These are phyloP conservation scores for Aegle marmelos DNA, from an alignment of 345 rosid species.

Conservation along the genomic window DNA sequence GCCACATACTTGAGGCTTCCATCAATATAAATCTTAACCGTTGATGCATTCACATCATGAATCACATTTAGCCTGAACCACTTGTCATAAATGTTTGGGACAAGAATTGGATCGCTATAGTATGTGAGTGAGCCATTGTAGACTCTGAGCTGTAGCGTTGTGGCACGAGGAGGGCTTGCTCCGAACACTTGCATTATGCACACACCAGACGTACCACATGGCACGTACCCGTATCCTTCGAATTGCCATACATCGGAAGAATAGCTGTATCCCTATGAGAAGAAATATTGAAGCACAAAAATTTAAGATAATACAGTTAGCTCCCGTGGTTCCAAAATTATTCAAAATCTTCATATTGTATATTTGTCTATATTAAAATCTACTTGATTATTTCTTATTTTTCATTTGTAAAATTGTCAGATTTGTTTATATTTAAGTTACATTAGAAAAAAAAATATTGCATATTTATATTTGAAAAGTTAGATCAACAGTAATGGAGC, in stretches of 20 bases:
- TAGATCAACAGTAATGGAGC: too few relatives aligned
- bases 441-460: too few relatives aligned
- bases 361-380: too few relatives aligned
- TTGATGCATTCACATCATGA: slow-evolving; percentile 18
- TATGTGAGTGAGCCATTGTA: neutral
- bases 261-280: neutral
- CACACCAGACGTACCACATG: neutral
- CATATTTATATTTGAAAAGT: too few relatives aligned
- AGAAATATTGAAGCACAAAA: too few relatives aligned
- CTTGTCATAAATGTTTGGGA: slow-evolving; percentile 18
- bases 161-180: neutral
- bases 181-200: neutral
- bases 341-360: too few relatives aligned
- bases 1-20: slow-evolving; percentile 8
- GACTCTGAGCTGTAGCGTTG: neutral
- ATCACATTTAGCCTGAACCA: slow-evolving; percentile 31
- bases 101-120: neutral
- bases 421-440: too few relatives aligned
- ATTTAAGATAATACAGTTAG: too few relatives aligned
- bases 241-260: neutral
- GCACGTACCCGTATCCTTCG: neutral
- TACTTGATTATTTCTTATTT: too few relatives aligned
- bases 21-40: slow-evolving; percentile 11
- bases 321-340: too few relatives aligned
- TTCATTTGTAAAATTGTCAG: too few relatives aligned